Conservation (phyloP, 108 stramenopile species). For the Skeletonema potamos region DNA sequence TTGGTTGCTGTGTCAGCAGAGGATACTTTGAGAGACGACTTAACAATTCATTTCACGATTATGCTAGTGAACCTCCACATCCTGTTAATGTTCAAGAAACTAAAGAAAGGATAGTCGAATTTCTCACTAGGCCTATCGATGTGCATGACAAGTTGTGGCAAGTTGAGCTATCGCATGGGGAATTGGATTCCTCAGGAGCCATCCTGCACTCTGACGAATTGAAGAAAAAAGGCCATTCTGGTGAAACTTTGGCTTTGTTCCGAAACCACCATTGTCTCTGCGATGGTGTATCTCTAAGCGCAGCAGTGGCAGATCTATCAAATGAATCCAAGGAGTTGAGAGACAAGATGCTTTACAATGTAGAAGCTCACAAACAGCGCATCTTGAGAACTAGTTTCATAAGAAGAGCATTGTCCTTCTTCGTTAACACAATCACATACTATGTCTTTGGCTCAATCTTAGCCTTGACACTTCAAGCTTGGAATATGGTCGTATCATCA, state of each 20-base stretch:
- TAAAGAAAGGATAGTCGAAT: constrained; percentile 1
- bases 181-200: constrained; percentile 8
- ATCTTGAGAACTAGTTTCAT: background rate
- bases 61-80: constrained; percentile 15
- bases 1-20: background rate
- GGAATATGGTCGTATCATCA: constrained; percentile 30
- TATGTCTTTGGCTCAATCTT: constrained; percentile 12
- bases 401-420: background rate
- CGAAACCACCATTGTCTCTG: constrained; percentile 22
- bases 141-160: constrained; percentile 18
- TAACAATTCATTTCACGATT: background rate
- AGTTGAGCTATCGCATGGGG: constrained; percentile 3
- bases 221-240: background rate
- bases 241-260: constrained; percentile 22
- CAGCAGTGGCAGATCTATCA: constrained; percentile 16
- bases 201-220: constrained; percentile 7
- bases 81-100: constrained; percentile 14
- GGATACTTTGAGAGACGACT: constrained; percentile 15
- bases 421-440: constrained; percentile 8
- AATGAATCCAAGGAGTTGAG: constrained; percentile 25
- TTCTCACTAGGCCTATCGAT: constrained; percentile 8
- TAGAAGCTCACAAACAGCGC: constrained; percentile 4
- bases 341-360: constrained; percentile 4
- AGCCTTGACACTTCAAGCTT: constrained; percentile 18
- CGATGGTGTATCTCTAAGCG: constrained; percentile 31